A percentile compares a stretch with the other conserved stretches of the same genome.
phyloP scores from a whole-genome alignment of 768 basidiomycete genomes.

The Artomyces pyxidatus region DNA sequence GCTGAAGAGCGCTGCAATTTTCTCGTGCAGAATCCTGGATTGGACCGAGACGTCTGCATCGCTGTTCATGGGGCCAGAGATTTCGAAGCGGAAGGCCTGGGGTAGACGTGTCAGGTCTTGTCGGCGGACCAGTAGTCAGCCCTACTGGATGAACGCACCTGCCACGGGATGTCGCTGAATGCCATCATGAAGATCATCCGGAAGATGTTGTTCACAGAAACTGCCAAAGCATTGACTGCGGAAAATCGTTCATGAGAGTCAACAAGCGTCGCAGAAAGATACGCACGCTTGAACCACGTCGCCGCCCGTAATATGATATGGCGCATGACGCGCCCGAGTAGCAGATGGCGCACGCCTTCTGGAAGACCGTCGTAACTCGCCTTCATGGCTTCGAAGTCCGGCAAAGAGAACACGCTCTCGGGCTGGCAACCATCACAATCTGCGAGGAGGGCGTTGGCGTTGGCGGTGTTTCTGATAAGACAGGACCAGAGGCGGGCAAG shows the following conservation, averaged over 20 bases:
- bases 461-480: slow-evolving; percentile 7
- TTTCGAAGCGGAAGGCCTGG: background rate
- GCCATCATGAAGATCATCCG: slow-evolving; percentile 4
- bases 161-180: slow-evolving; percentile 1
- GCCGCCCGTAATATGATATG: slow-evolving; percentile 5
- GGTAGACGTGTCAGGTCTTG: no score
- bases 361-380: slow-evolving; percentile 10
- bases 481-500: slow-evolving; percentile 14
- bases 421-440: slow-evolving; percentile 7
- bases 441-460: slow-evolving; percentile 5
- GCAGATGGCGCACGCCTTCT: slow-evolving; percentile 6
- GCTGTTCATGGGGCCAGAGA: background rate
- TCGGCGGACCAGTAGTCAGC: background rate
- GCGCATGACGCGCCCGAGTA: slow-evolving; percentile 10
- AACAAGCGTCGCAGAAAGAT: no score
- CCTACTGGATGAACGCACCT: slow-evolving; percentile 4
- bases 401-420: slow-evolving; percentile 4
- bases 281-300: slow-evolving; percentile 12
- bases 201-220: slow-evolving; percentile 1
- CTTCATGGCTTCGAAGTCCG: slow-evolving; percentile 5
- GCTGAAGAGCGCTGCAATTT: slow-evolving; percentile 4
- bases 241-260: background rate
- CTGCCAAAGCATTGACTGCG: slow-evolving; percentile 11
- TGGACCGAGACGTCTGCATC: background rate
- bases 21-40: background rate